phyloP scores from a whole-genome alignment of 495 filamentous ascomycete genomes.

The Penicillium robsamsonii region DNA sequence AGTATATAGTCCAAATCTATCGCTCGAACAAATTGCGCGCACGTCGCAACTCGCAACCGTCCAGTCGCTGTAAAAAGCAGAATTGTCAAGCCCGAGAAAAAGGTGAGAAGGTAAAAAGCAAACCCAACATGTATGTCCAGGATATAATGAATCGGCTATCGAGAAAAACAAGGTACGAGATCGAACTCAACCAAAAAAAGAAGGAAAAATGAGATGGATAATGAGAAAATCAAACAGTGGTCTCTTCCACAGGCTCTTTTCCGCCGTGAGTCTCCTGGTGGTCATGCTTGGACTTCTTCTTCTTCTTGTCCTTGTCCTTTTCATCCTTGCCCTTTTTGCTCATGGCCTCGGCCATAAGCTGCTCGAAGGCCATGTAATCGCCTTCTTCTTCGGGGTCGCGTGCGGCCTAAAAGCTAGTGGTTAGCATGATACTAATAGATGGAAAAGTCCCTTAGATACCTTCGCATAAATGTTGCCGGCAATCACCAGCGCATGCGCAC shows the following conservation, averaged over 20 bases:
- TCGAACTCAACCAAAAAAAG: slow-evolving; percentile 7
- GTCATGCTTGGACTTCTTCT: slow-evolving; percentile 46
- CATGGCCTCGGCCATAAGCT: slow-evolving; percentile 93
- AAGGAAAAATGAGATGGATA: neutral
- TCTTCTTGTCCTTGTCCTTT: slow-evolving; percentile 77
- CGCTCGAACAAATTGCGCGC: slow-evolving; percentile 18
- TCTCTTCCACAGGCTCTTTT: slow-evolving; percentile 13
- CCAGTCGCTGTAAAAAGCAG: slow-evolving; percentile 12
- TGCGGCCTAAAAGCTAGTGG: slow-evolving; percentile 59
- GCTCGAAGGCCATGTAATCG: slow-evolving; percentile 98
- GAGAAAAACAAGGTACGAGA: slow-evolving; percentile 3
- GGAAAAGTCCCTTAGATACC: slow-evolving; percentile 49
- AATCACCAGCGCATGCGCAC: slow-evolving; percentile 83
- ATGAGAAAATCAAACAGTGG: slow-evolving; percentile 13
- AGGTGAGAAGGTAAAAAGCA: neutral
- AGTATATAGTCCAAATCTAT: slow-evolving; percentile 25
- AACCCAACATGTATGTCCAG: slow-evolving; percentile 18
- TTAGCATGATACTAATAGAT: slow-evolving; percentile 1
- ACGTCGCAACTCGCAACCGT: neutral
- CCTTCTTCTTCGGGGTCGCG: slow-evolving; percentile 95
- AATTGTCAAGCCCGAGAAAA: slow-evolving; percentile 1
- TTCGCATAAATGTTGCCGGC: slow-evolving; percentile 84
- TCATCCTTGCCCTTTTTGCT: slow-evolving; percentile 85
- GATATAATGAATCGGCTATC: slow-evolving; percentile 5
- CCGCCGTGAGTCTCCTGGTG: slow-evolving; percentile 13